Conservation (phyloP, 2,329 filamentous ascomycete species). For the Colletotrichum spaethianum region DNA sequence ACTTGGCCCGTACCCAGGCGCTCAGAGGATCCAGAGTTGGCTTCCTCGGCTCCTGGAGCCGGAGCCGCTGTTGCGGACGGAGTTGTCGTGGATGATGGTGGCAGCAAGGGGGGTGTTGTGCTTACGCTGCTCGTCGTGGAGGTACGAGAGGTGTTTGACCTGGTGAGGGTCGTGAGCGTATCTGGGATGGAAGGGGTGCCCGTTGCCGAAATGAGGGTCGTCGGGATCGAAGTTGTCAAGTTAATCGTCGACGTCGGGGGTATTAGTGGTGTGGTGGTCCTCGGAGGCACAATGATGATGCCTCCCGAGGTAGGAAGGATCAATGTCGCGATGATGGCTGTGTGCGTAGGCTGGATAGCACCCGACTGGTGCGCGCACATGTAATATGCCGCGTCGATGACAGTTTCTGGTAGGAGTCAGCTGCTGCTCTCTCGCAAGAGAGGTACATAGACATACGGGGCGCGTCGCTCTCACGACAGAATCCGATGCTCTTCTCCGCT, state of each 20-base stretch:
- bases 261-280: conserved; percentile 12
- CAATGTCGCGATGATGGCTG: conserved; percentile 71
- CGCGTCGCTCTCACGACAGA: conserved; percentile 65
- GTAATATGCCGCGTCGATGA: conserved; percentile 64
- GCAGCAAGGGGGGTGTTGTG: conserved; percentile 21
- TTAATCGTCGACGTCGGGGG: conserved; percentile 36
- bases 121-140: conserved; percentile 37
- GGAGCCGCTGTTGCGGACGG: conserved; percentile 26
- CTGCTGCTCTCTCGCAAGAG: background rate
- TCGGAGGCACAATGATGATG: conserved; percentile 49
- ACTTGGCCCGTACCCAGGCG: conserved; percentile 37
- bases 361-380: conserved; percentile 69
- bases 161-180: conserved; percentile 38
- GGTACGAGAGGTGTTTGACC: conserved; percentile 9
- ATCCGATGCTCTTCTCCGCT: conserved; percentile 63
- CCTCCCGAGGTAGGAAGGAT: conserved; percentile 56
- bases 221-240: conserved; percentile 34
- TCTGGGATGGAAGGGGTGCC: conserved; percentile 15
- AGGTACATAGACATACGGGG: conserved; percentile 50
- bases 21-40: conserved; percentile 27
- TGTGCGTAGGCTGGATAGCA: conserved; percentile 71
- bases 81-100: conserved; percentile 24
- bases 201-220: conserved; percentile 32
- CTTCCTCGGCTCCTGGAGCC: conserved; percentile 27
- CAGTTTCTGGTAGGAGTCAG: conserved; percentile 49